Percentiles rank a stretch among this genome's conserved stretches.
These are phyloP conservation scores for Eimeria falciformis DNA, from an alignment of 169 alveolate genomes.

Conservation along the genomic window DNA sequence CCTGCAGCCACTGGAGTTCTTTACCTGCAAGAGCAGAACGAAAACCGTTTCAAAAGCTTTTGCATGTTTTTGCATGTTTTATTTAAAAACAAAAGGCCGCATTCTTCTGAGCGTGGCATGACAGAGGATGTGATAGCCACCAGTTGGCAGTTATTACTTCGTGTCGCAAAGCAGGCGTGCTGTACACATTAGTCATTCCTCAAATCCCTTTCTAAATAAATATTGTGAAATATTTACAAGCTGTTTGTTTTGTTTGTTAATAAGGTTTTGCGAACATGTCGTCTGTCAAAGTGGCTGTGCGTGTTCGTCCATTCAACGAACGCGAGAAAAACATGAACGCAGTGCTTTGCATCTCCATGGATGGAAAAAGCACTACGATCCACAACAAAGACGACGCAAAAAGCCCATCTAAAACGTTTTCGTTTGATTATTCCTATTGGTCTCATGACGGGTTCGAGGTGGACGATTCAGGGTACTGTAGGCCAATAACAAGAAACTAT, in stretches of 20 bases:
- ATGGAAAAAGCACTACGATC: slow-evolving; percentile 85
- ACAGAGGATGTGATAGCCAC: too few species aligned
- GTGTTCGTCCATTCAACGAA: slow-evolving; percentile 92
- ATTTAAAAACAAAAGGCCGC: too few species aligned
- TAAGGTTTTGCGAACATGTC: slow-evolving; percentile 51
- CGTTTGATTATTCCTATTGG: slow-evolving; percentile 95
- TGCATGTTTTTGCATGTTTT: too few species aligned
- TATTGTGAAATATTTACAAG: not conserved
- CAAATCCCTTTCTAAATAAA: too few species aligned
- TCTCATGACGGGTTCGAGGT: slow-evolving; percentile 93
- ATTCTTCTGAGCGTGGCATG: too few species aligned
- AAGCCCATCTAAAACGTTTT: slow-evolving; percentile 83
- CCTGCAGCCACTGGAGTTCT: too few species aligned
- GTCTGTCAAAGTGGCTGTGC: slow-evolving; percentile 93
- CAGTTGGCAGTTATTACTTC: too few species aligned
- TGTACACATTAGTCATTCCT: too few species aligned
- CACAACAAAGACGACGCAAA: slow-evolving; percentile 83
- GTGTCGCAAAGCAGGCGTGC: too few species aligned
- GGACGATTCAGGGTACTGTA: slow-evolving; percentile 82
- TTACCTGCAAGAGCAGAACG: too few species aligned
- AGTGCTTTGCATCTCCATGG: slow-evolving; percentile 88
- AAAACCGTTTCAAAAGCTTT: too few species aligned
- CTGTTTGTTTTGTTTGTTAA: not conserved
- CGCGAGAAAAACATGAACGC: slow-evolving; percentile 88
- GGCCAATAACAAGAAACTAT: slow-evolving; percentile 81